Percentiles rank a stretch among this genome's conserved stretches.
These are phyloP conservation scores for Stevia rebaudiana DNA, from an alignment of 140 eudicot genomes.

Conservation along the genomic window DNA sequence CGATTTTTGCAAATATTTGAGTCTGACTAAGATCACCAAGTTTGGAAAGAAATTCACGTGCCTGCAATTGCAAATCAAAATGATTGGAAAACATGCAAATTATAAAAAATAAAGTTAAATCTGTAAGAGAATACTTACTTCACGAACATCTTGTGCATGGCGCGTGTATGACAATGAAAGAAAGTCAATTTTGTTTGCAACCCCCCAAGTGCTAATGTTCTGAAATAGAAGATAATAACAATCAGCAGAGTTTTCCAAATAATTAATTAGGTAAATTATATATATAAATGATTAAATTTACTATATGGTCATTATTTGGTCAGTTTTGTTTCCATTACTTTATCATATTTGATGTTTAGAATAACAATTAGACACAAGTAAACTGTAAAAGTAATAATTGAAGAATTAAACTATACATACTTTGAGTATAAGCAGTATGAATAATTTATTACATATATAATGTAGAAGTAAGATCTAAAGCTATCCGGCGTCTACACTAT, in stretches of 20 bases:
- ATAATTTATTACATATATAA: too few species aligned
- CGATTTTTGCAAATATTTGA: conserved; percentile 91
- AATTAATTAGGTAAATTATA: background rate
- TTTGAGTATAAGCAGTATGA: too few species aligned
- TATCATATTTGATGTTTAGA: too few species aligned
- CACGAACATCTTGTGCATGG: conserved; percentile 96
- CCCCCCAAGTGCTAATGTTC: conserved; percentile 98
- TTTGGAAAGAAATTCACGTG: conserved; percentile 70
- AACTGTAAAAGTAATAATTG: background rate
- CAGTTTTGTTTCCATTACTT: too few species aligned
- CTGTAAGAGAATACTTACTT: conserved; percentile 50
- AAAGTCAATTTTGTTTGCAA: conserved; percentile 83
- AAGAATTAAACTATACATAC: too few species aligned
- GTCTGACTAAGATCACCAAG: conserved; percentile 92
- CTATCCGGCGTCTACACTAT: too few species aligned
- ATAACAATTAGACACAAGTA: background rate
- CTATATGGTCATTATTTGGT: background rate
- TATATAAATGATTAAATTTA: background rate
- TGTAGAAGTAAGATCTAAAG: too few species aligned
- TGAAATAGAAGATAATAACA: conserved; percentile 24
- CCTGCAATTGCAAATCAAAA: conserved; percentile 38
- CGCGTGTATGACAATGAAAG: conserved; percentile 94
- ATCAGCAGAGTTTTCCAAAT: conserved; percentile 5
- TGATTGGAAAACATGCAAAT: conserved; percentile 1
- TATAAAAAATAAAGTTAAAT: conserved; percentile 1